Conservation (phyloP, 352 stramenopile genomes). For the Plasmopara halstedii region DNA sequence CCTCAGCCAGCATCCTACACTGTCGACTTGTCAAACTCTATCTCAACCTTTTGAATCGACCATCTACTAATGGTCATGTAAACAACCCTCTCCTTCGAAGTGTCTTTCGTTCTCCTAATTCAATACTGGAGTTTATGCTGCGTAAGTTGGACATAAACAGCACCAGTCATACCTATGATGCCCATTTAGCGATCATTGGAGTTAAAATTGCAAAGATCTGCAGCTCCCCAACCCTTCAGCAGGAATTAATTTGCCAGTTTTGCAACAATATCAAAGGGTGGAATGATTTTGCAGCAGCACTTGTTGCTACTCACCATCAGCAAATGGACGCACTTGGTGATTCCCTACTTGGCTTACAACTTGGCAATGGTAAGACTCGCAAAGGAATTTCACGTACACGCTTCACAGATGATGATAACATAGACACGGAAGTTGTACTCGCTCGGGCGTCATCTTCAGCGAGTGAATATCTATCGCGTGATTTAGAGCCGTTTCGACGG, state of each 20-base stretch:
- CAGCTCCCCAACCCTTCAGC: conserved; percentile 56
- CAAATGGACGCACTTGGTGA: conserved; percentile 70
- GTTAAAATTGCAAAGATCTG: conserved; percentile 80
- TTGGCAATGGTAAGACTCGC: conserved; percentile 2
- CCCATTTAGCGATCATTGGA: conserved; percentile 63
- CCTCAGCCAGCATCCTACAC: conserved; percentile 64
- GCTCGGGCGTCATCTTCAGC: conserved; percentile 49
- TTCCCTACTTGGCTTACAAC: conserved; percentile 24
- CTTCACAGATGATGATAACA: conserved; percentile 27
- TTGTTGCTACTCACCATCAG: conserved; percentile 69
- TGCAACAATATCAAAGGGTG: conserved; percentile 51
- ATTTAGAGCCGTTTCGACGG: conserved; percentile 57
- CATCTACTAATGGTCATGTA: conserved; percentile 46
- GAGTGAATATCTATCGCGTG: conserved; percentile 54
- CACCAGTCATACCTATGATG: conserved; percentile 50
- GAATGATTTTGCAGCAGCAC: conserved; percentile 54
- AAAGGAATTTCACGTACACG: conserved; percentile 15
- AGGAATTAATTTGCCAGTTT: conserved; percentile 73
- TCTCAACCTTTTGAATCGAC: conserved; percentile 56
- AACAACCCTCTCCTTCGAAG: conserved; percentile 72
- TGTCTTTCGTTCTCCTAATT: conserved; percentile 61
- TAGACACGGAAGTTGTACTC: conserved; percentile 47
- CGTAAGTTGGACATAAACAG: conserved; percentile 46
- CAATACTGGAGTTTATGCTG: conserved; percentile 61
- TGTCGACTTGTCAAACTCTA: conserved; percentile 64